Base-by-base conservation (phyloP, 2,329 filamentous ascomycete species). In the Penicillium sp. region DNA sequence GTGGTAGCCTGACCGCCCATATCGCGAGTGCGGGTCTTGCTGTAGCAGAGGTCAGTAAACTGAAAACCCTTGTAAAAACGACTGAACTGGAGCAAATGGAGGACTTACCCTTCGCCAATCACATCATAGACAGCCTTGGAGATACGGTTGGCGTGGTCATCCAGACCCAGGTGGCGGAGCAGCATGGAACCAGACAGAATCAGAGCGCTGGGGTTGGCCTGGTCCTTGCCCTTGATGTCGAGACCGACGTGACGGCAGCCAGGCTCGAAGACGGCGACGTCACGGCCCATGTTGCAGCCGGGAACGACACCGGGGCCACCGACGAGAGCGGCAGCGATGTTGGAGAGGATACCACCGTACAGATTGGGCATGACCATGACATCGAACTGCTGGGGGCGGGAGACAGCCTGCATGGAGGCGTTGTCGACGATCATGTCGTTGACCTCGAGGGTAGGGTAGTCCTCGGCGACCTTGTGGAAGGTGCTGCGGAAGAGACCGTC, bases 391-490 rank as follows among this genome's bases (percentile, higher is more conserved):
- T 98, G 95, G 63, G 95, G 95, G 68, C 87, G 86, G 69, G 91
- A 93, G 70, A 99, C 95, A 77, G 92, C 96, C 85, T 99, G 95
- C 95, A 99, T 99, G 75, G 91, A 96, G 74, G 95, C 95, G 81
- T 99, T 99, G 83, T 99, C 95, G 80, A 99, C 95, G 79, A 99
- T 99, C 94, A 99, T 97, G 83, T 99, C 95, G 84, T 96, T 96
- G 76, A 89, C 89, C 84, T 97, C 91, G 70, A 99, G 85, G 64
- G 91, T 96, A 60, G 95, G 94, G 83, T 95, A 99, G 79, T 96
- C 92, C 83, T 96, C 90, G 68, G 92, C 91, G 69, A 95, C 88
- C 73, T 88, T 85, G 84, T 96, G 92, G 86, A 98, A 96, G 69
- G 95, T 98, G 83, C 89, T 94, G 78, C 95, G 90, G 91, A 99